Percentiles rank a stretch among this genome's conserved stretches.
Conservation (phyloP, 73 alveolate species). For the Uronychia binucleata region DNA sequence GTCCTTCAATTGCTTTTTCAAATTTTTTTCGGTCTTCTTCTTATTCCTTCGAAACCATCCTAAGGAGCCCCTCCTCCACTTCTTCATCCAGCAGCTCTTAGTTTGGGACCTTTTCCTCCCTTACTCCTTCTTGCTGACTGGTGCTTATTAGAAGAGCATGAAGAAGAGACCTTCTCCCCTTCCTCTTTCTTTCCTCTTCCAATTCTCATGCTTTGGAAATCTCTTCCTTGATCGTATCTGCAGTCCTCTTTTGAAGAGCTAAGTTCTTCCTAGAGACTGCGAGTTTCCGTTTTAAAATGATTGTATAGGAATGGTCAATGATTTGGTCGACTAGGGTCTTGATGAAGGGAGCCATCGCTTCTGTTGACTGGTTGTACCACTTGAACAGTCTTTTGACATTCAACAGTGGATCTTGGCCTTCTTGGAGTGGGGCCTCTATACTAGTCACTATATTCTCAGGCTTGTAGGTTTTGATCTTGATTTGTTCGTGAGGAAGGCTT, state of each 20-base stretch:
- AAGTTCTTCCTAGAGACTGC: background rate
- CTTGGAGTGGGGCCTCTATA: no score
- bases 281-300: background rate
- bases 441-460: no score
- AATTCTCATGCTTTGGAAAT: background rate
- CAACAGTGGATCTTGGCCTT: no score
- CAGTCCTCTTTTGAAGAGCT: background rate
- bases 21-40: no score
- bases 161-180: background rate
- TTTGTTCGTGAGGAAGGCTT: no score
- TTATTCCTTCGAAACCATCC: no score
- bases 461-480: no score
- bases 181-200: background rate
- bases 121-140: background rate
- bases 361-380: background rate
- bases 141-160: background rate
- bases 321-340: background rate
- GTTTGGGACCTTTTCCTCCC: no score
- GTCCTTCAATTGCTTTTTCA: no score
- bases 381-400: background rate
- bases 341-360: background rate
- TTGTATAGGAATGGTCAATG: background rate
- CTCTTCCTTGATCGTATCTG: background rate
- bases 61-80: no score
- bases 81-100: no score